These are phyloP conservation scores for Allium sativum DNA, from an alignment of 106 monocot species.

Conservation along the genomic window DNA sequence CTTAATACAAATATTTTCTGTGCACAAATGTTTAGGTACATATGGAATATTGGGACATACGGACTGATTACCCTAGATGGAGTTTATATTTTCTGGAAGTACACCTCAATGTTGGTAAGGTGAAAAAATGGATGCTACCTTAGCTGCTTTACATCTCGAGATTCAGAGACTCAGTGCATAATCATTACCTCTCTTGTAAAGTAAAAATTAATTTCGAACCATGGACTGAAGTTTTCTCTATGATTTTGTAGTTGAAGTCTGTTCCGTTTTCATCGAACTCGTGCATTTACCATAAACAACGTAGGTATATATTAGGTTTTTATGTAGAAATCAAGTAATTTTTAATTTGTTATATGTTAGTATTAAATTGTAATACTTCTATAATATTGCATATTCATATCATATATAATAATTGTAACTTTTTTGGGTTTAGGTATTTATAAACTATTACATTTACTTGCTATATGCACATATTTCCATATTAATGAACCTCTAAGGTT, in stretches of 20 bases:
- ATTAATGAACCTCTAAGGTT: too few species aligned
- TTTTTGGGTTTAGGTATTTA: too few species aligned
- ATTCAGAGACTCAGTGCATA: slow-evolving; percentile 75
- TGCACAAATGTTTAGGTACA: slow-evolving; percentile 46
- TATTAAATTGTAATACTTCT: too few species aligned
- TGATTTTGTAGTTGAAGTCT: slow-evolving; percentile 6
- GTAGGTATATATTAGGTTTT: too few species aligned
- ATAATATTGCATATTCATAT: too few species aligned
- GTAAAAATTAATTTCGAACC: too few species aligned
- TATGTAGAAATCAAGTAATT: too few species aligned
- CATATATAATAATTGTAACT: too few species aligned
- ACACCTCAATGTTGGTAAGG: slow-evolving; percentile 84
- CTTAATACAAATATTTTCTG: neutral
- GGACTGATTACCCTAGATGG: slow-evolving; percentile 88
- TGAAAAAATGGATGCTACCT: slow-evolving; percentile 84
- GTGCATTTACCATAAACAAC: neutral
- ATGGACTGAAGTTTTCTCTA: neutral
- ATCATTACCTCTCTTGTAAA: too few species aligned
- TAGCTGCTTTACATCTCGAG: slow-evolving; percentile 97
- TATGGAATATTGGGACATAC: slow-evolving; percentile 98
- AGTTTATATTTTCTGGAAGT: slow-evolving; percentile 94
- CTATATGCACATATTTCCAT: too few species aligned
- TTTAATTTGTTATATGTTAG: too few species aligned
- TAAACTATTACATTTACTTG: too few species aligned
- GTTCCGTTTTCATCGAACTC: slow-evolving; percentile 1